Conservation (phyloP, 2,329 filamentous ascomycete genomes). For the Fusarium guadeloupense region DNA sequence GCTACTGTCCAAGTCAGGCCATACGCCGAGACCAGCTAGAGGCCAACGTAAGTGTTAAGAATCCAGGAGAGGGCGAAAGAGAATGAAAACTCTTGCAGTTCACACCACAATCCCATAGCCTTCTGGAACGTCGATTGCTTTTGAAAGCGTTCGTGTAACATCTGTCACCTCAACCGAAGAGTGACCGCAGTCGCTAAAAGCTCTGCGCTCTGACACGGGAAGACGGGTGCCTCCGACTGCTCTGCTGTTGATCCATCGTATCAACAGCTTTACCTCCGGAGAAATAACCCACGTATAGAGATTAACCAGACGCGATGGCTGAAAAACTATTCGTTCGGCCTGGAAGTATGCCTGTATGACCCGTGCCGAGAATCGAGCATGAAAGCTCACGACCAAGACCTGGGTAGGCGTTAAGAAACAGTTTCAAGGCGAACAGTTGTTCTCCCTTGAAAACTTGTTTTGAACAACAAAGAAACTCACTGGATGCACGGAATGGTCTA, state of each 20-base stretch:
- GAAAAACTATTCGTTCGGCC: slow-evolving; percentile 8
- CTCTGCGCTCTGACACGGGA: neutral
- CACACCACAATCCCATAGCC: neutral
- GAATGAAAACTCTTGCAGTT: too few species aligned
- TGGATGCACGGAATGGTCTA: neutral
- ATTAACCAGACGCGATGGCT: slow-evolving; percentile 19
- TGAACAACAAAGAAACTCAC: neutral
- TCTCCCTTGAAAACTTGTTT: too few species aligned
- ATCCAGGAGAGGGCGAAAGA: too few species aligned
- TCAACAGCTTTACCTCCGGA: neutral
- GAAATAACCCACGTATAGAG: slow-evolving; percentile 1
- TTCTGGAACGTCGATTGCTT: neutral
- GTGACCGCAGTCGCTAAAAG: slow-evolving; percentile 50
- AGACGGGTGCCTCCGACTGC: slow-evolving; percentile 23
- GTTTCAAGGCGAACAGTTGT: neutral
- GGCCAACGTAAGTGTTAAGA: too few species aligned
- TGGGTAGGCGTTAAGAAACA: neutral
- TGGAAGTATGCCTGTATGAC: slow-evolving; percentile 16
- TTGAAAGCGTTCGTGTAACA: too few species aligned
- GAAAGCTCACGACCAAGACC: slow-evolving; percentile 21
- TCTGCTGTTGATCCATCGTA: slow-evolving; percentile 18
- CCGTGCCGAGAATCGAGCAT: slow-evolving; percentile 17
- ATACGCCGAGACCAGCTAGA: too few species aligned
- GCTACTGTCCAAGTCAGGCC: too few species aligned
- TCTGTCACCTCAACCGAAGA: neutral